A percentile compares a stretch with the other conserved stretches of the same genome.
phyloP scores from a whole-genome alignment of 2,329 filamentous ascomycete species.

The Penicillium psychrosexuale region DNA sequence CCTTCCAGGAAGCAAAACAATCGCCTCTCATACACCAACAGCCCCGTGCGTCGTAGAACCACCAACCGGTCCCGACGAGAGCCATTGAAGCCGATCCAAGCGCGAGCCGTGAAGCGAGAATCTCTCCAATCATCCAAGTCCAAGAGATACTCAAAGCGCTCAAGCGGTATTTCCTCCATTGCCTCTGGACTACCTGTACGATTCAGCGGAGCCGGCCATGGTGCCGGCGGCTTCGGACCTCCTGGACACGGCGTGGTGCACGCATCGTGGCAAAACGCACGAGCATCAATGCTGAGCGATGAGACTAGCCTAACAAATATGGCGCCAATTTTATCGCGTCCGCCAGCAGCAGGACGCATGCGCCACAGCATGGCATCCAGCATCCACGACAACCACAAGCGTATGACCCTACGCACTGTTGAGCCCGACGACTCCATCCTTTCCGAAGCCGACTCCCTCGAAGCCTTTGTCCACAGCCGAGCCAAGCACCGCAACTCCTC shows the following conservation, averaged over 20 bases:
- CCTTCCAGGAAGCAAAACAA: slow-evolving; percentile 26
- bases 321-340: slow-evolving; percentile 37
- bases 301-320: slow-evolving; percentile 37
- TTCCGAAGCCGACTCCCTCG: slow-evolving; percentile 38
- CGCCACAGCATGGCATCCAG: slow-evolving; percentile 29
- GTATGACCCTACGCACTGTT: slow-evolving; percentile 31
- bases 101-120: slow-evolving; percentile 37
- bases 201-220: slow-evolving; percentile 43
- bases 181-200: slow-evolving; percentile 39
- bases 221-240: slow-evolving; percentile 40
- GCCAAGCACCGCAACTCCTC: slow-evolving; percentile 39
- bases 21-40: slow-evolving; percentile 30
- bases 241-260: slow-evolving; percentile 35
- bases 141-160: slow-evolving; percentile 37
- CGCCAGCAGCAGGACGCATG: slow-evolving; percentile 26
- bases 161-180: slow-evolving; percentile 38
- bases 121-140: slow-evolving; percentile 37
- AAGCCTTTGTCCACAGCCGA: slow-evolving; percentile 40
- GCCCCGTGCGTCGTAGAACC: slow-evolving; percentile 28
- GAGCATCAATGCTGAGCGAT: slow-evolving; percentile 33
- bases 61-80: slow-evolving; percentile 34
- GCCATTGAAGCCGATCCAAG: slow-evolving; percentile 36
- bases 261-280: slow-evolving; percentile 40
- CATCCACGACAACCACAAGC: slow-evolving; percentile 27
- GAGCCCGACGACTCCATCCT: slow-evolving; percentile 31